Percentiles rank a stretch among this genome's conserved stretches.
These are phyloP conservation scores for Saraca asoca DNA, from an alignment of 331 rosid species.

Conservation along the genomic window DNA sequence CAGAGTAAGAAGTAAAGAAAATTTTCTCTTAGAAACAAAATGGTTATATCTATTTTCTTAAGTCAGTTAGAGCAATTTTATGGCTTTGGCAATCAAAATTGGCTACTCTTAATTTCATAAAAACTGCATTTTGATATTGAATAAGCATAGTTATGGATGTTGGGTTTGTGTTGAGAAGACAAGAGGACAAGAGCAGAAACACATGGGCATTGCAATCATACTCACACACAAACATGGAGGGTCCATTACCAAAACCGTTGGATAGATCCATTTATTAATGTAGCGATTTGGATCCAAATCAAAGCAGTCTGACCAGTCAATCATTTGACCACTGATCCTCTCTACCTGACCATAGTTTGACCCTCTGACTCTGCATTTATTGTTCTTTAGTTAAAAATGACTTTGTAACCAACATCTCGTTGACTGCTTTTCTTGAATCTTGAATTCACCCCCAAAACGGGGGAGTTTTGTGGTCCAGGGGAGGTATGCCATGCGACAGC, in stretches of 20 bases:
- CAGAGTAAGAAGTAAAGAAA: no score
- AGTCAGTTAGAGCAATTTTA: no score
- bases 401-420: background rate
- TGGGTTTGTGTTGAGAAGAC: constrained; percentile 14
- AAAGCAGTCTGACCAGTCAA: constrained; percentile 19
- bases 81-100: no score
- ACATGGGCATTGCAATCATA: constrained; percentile 10
- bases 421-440: constrained; percentile 27
- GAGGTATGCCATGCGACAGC: no score
- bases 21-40: no score
- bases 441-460: background rate
- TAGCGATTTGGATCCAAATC: constrained; percentile 14
- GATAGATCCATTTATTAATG: constrained; percentile 31
- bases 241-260: constrained; percentile 47
- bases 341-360: constrained; percentile 41
- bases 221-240: constrained; percentile 29
- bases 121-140: background rate
- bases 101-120: background rate
- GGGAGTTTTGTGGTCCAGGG: no score
- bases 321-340: constrained; percentile 40
- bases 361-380: constrained; percentile 43
- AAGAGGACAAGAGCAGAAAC: constrained; percentile 5
- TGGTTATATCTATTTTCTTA: no score
- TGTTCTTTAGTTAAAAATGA: background rate
- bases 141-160: background rate